Base-by-base conservation (phyloP, 2,329 filamentous ascomycete species). In the Ophiostoma himal-ulmi region DNA sequence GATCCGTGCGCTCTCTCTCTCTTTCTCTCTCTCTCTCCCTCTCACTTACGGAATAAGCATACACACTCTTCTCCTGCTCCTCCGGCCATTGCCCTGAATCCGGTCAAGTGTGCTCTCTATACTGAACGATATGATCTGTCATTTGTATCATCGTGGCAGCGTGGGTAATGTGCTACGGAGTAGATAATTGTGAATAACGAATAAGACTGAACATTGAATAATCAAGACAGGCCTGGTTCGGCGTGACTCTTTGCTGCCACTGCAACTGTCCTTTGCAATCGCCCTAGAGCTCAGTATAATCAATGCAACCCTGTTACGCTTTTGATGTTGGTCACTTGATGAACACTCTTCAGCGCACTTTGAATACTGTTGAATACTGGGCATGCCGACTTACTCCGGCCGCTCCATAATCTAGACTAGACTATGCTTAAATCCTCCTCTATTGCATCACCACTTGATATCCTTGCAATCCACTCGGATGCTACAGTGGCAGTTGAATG, bases 391-490 rank as follows among this genome's bases (percentile, higher is more conserved):
- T 48, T 48, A 48, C 44, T 48, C 44, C 44, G 44, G 44, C 41
- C 37, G 11, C 10, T 39, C 37, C 37, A 13, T 39, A 13, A 30
- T 30, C 30, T 30, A 30, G 30, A 30, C 30, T 4, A 30, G 30
- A 30, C 30, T 30, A 30, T 30, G 30, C 30, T 30, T 30, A 30
- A 30, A 30, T 30, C 30, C 30, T 30, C 30, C 37, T 54, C 6
- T 6, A 30, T 60, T 30, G 22, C 57, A 62, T 34, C 57, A 62
- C 57, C 22, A 30, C 26, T 34, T 62, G 11, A 13, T 1, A 30
- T 34, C 26, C 57, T 26, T 57, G 52, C 52, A 57, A 62, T 20
- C 57, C 57, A 36, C 57, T 17, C 57, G 26, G 57, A 62, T 62
- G 60, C 60, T 37, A 39, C 34, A 26, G 52, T 57, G 52, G 52